Conservation (phyloP, 2,329 filamentous ascomycete genomes). For the Zymoseptoria tritici region DNA sequence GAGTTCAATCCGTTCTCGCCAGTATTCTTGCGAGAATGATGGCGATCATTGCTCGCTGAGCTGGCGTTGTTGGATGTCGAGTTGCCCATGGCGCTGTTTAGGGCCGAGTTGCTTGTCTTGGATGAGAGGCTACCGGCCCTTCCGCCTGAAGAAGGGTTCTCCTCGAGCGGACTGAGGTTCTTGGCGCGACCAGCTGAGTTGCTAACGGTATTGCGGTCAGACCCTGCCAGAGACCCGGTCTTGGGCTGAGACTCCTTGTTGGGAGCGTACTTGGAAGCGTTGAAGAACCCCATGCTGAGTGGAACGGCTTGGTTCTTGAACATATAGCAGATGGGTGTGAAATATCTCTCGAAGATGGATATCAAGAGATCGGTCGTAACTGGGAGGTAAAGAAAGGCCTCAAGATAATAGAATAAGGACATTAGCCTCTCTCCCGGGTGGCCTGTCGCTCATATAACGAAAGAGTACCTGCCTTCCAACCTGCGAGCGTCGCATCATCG, state of each 20-base stretch:
- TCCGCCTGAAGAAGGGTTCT: slow-evolving; percentile 4
- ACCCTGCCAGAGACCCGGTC: neutral
- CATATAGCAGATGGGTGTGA: neutral
- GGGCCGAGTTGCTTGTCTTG: slow-evolving; percentile 7
- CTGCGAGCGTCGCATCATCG: neutral
- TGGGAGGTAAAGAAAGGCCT: neutral
- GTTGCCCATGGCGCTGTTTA: slow-evolving; percentile 9
- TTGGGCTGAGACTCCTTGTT: slow-evolving; percentile 1
- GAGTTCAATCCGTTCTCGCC: slow-evolving; percentile 14
- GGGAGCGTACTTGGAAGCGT: slow-evolving; percentile 1
- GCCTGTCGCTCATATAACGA: neutral
- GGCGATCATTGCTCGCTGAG: neutral
- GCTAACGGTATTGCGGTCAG: slow-evolving; percentile 7
- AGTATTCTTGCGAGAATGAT: slow-evolving; percentile 5
- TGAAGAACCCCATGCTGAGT: slow-evolving; percentile 15
- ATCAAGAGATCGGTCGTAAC: neutral
- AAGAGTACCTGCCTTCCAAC: neutral
- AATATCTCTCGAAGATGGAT: neutral
- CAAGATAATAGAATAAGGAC: neutral
- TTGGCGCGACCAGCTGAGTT: slow-evolving; percentile 5
- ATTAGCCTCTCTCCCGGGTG: neutral
- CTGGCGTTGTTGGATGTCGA: slow-evolving; percentile 3
- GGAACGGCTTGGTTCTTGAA: slow-evolving; percentile 15
- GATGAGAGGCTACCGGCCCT: slow-evolving; percentile 3
- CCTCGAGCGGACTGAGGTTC: slow-evolving; percentile 12